Base-by-base conservation (phyloP, 306 rosid genomes). In the Carpinus fangiana region DNA sequence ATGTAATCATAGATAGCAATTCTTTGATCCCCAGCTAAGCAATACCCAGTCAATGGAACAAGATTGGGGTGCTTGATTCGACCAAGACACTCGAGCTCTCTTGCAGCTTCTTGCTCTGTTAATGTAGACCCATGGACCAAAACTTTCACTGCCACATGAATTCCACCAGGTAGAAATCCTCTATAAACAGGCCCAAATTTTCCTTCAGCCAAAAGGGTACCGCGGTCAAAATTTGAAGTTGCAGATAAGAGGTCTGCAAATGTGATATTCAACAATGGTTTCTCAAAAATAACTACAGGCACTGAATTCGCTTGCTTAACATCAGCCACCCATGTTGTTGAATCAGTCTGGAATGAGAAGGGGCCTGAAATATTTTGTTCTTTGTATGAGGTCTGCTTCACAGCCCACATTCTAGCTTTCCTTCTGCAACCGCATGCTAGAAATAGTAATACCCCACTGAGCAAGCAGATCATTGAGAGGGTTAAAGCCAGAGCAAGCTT, bases 281-380 rank as follows among this genome's bases (percentile, higher is more conserved):
- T 96, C 86, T 93, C 97, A 34, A 96, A 96, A 78, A 96, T 93
- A 43, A 96, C 93, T 23, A 93, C 98, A 2, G 87, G 91, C 72
- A 96, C 98, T 5, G 96, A 90, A 12, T 88, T 91, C 72, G 99
- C 97, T 78, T 96, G 98, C 90, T 96, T 96, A 21, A 96, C 97
- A 88, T 96, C 99, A 65, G 99, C 99, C 82, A 93, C 97, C 99
- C 99, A 96, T 21, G 97, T 93, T 53, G 99, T 93, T 20, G 98
- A 93, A 81, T 96, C 99, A 4, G 99, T 96, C 68, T 90, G 92
- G 89, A 96, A 96, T 6, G 99, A 96, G 53, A 96, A 96, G 73
- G 99, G 99, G 26, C 98, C 99, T 0, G 98, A 96, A 73, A 96
- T 81, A 50, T 78, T 91, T 73, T 88, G 94, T 62, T 96, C 99